Evolutionary conservation across 257 asterid genomes (phyloP), one percentile per base, ranked within the genome.

Genomic region (Forsythia suspensa): DNA sequence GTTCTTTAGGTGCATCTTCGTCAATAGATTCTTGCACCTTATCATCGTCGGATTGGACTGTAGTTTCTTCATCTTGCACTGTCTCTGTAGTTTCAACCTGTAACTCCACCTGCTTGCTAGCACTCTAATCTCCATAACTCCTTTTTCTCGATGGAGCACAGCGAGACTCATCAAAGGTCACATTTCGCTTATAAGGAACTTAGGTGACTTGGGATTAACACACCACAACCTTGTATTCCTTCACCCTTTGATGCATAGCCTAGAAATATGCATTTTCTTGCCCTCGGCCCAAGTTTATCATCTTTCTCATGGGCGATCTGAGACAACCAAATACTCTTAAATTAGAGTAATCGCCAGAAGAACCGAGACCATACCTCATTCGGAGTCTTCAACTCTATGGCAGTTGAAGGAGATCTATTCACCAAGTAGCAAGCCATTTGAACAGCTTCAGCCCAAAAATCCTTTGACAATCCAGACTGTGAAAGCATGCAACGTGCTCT

Each of bases 211-310:
- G 0, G 24, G 8, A n/a, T 34, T 0, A 11, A 44, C 36, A 20
- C 41, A 29, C 75, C 69, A 65, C 34, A 76, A 36, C 21, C 29
- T n/a, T 65, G 5, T 67, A 66, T 0, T 29, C 65, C 42, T 65
- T 76, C 40, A 41, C 63, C 1, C 72, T n/a, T 34, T 21, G 16
- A 13, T 55, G 80, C 16, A 76, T 66, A 66, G 0, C 66, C 48
- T 24, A 77, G 16, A 70, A 77, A 77, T 13, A 77, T 51, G 70
- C 75, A 70, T 34, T 46, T 68, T 41, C 3, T 39, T 18, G 40
- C n/a, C n/a, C n/a, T n/a, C n/a, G n/a, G n/a, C n/a, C 77, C 70
- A 7, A 37, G 48, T 38, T 74, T 74, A 36, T 18, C 70, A 1
- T 74, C 48, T 6, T 74, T 74, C 4, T 11, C 70, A 37, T 76